Percentiles rank a stretch among this genome's conserved stretches.
These are phyloP conservation scores for Lachancea quebecensis DNA, from an alignment of 805 yeast genomes.

Conservation along the genomic window DNA sequence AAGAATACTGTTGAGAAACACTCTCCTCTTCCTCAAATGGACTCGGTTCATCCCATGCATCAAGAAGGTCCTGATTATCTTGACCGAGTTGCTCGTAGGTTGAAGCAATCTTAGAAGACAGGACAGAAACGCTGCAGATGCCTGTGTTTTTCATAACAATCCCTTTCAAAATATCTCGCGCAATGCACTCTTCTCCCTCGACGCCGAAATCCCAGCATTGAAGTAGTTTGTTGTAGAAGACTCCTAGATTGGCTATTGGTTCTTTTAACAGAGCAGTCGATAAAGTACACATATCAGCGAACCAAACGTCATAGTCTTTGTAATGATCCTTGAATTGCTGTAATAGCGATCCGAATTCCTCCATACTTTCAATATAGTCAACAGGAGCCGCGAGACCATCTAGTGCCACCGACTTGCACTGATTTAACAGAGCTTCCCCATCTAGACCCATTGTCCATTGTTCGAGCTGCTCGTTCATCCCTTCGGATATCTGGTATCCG, in stretches of 20 bases:
- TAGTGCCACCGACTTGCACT: constrained; percentile 4
- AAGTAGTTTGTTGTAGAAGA: constrained; percentile 20
- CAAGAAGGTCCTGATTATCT: constrained; percentile 15
- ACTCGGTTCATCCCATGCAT: constrained; percentile 21
- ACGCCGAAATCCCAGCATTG: constrained; percentile 27
- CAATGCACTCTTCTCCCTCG: constrained; percentile 12
- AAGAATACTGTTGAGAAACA: background rate
- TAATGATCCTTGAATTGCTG: constrained; percentile 24
- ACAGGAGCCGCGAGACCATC: constrained; percentile 12
- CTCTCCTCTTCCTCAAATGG: background rate
- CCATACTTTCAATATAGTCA: constrained; percentile 12
- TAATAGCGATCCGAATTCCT: constrained; percentile 23
- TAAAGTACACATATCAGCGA: constrained; percentile 12
- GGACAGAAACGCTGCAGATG: constrained; percentile 10
- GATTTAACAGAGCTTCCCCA: background rate
- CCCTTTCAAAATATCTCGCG: constrained; percentile 17
- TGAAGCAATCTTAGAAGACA: constrained; percentile 4
- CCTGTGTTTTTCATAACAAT: constrained; percentile 14
- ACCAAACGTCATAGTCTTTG: constrained; percentile 15
- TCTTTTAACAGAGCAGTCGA: constrained; percentile 18
- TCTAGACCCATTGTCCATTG: constrained; percentile 8
- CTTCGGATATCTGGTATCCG: constrained; percentile 24
- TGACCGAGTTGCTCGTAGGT: constrained; percentile 10
- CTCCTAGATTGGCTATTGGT: constrained; percentile 13
- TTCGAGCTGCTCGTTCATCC: constrained; percentile 15